phyloP scores from a whole-genome alignment of 2,329 filamentous ascomycete genomes.

The Aschersonia sp. region DNA sequence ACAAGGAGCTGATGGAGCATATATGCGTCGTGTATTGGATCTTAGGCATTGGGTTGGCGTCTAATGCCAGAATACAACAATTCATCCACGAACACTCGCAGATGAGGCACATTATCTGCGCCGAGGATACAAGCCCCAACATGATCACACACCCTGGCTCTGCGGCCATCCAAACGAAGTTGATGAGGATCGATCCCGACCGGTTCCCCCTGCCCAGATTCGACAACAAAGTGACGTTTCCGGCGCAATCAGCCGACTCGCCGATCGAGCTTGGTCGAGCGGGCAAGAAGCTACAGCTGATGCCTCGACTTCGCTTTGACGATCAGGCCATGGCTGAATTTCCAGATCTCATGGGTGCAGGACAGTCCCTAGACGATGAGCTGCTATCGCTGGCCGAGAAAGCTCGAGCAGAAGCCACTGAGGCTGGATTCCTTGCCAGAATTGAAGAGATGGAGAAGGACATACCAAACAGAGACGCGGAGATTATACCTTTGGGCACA shows the following conservation, averaged over 20 bases:
- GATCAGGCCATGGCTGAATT: slow-evolving; percentile 30
- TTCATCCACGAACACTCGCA: slow-evolving; percentile 53
- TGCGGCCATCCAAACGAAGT: slow-evolving; percentile 50
- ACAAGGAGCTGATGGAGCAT: slow-evolving; percentile 48
- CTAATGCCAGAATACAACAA: slow-evolving; percentile 45
- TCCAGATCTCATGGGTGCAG: slow-evolving; percentile 29
- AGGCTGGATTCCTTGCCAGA: slow-evolving; percentile 30
- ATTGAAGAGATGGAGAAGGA: slow-evolving; percentile 42
- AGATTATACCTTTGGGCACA: slow-evolving; percentile 79
- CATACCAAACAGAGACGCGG: slow-evolving; percentile 60
- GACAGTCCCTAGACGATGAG: slow-evolving; percentile 20
- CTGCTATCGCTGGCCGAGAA: slow-evolving; percentile 38
- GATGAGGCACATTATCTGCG: slow-evolving; percentile 65
- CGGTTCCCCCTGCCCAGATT: slow-evolving; percentile 59
- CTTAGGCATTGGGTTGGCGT: slow-evolving; percentile 52
- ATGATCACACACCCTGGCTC: slow-evolving; percentile 55
- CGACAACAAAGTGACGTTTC: slow-evolving; percentile 30
- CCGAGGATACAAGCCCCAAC: slow-evolving; percentile 61
- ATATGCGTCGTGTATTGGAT: slow-evolving; percentile 68
- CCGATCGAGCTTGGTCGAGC: slow-evolving; percentile 24
- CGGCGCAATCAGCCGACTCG: slow-evolving; percentile 9
- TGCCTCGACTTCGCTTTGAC: slow-evolving; percentile 30
- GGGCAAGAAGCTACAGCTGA: slow-evolving; percentile 30
- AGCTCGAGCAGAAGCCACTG: slow-evolving; percentile 26
- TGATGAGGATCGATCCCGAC: slow-evolving; percentile 58